These are phyloP conservation scores for Tephrocybe sp. DNA, from an alignment of 768 basidiomycete genomes.

Conservation along the genomic window DNA sequence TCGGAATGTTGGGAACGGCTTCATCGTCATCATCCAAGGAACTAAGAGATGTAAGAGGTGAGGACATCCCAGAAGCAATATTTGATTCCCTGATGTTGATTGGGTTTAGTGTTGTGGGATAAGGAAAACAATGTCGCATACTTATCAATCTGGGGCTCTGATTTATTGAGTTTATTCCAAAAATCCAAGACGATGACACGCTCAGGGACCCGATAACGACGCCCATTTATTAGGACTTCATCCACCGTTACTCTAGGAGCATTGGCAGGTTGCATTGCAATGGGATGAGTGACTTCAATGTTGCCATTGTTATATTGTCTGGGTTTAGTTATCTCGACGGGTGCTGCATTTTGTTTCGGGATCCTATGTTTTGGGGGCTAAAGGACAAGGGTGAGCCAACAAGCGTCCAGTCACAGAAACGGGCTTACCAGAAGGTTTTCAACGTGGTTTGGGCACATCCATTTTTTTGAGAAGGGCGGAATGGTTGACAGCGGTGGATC, in stretches of 20 bases:
- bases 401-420: constrained; percentile 7
- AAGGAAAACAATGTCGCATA: constrained; percentile 28
- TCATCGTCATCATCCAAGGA: constrained; percentile 66
- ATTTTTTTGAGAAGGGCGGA: constrained; percentile 87
- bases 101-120: not conserved
- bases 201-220: constrained; percentile 92
- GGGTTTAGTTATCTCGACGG: constrained; percentile 75
- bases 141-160: constrained; percentile 38
- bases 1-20: constrained; percentile 23
- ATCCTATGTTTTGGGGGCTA: constrained; percentile 82
- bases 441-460: constrained; percentile 99
- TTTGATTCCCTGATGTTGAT: constrained; percentile 33
- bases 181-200: constrained; percentile 91
- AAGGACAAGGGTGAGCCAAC: constrained; percentile 1
- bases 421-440: constrained; percentile 65
- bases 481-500: constrained; percentile 86
- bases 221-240: constrained; percentile 84
- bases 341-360: constrained; percentile 64
- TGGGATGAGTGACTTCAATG: constrained; percentile 80
- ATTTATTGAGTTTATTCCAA: constrained; percentile 78
- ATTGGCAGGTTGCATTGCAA: constrained; percentile 41
- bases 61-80: constrained; percentile 55
- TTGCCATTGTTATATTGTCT: constrained; percentile 88
- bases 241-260: constrained; percentile 61
- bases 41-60: constrained; percentile 73